A percentile compares a stretch with the other conserved stretches of the same genome.
Conservation (phyloP, 345 rosid genomes). For the Hibiscus trionum region DNA sequence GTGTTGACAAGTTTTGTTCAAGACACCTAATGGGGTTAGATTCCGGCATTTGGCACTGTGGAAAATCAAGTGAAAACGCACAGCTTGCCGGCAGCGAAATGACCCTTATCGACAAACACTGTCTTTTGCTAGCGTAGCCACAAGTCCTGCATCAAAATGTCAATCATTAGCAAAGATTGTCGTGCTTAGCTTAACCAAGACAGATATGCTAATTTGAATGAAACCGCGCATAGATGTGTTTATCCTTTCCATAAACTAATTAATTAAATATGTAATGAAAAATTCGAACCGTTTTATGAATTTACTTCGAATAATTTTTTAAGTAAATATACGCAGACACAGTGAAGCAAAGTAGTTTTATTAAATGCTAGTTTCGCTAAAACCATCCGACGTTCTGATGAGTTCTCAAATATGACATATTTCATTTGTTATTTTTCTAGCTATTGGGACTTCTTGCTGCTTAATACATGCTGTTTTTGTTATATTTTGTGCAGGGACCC, state of each 20-base stretch:
- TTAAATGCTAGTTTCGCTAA: no score
- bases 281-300: no score
- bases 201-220: neutral
- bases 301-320: no score
- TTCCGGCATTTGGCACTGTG: neutral
- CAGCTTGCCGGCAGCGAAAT: neutral
- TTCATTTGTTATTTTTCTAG: no score
- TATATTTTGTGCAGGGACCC: no score
- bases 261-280: no score
- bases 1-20: neutral
- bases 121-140: neutral
- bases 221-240: neutral
- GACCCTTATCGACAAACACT: neutral
- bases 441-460: no score
- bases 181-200: neutral
- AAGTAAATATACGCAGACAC: no score
- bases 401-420: no score
- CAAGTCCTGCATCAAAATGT: neutral
- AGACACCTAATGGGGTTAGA: neutral
- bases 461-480: no score
- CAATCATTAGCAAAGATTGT: neutral
- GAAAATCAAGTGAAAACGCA: neutral
- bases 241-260: neutral
- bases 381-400: no score
- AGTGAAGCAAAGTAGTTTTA: no score